A percentile compares a stretch with the other conserved stretches of the same genome.
Evolutionary conservation across 2,329 filamentous ascomycete genomes (phyloP).

Genomic region (Domatiomyces catenatus): DNA sequence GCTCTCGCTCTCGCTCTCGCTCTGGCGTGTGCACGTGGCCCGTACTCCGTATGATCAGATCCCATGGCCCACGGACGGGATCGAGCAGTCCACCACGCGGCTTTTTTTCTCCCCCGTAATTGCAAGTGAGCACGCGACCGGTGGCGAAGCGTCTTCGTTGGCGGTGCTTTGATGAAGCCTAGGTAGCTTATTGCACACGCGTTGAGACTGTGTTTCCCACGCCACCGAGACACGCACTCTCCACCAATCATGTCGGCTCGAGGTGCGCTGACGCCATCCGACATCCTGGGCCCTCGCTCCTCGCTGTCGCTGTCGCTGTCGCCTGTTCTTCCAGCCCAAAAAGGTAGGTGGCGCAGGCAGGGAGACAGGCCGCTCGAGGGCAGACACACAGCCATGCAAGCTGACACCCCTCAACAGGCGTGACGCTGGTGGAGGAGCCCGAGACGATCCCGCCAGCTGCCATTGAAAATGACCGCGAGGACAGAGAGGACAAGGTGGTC

Average conservation of each 20-base stretch:
- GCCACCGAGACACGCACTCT: background rate
- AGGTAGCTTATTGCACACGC: background rate
- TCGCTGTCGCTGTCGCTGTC: background rate
- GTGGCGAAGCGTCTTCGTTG: background rate
- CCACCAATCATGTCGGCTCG: background rate
- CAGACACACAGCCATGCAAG: background rate
- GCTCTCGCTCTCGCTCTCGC: background rate
- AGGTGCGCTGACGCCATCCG: background rate
- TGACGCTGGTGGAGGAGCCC: constrained; percentile 18
- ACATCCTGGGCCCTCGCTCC: background rate
- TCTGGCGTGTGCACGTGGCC: background rate
- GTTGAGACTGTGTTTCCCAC: background rate
- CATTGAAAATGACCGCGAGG: constrained; percentile 5
- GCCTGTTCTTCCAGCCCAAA: background rate
- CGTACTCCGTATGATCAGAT: background rate
- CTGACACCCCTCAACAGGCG: constrained; percentile 7
- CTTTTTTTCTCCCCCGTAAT: background rate
- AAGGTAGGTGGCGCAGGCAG: too few relatives aligned
- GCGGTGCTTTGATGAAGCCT: background rate
- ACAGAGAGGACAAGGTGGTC: background rate
- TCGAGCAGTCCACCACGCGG: background rate
- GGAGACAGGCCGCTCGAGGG: too few relatives aligned
- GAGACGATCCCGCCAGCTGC: constrained; percentile 7
- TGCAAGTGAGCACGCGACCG: background rate
- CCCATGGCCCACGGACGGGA: too few relatives aligned